phyloP scores from a whole-genome alignment of 1,284 basidiomycete species.

The Puccinia polysora region DNA sequence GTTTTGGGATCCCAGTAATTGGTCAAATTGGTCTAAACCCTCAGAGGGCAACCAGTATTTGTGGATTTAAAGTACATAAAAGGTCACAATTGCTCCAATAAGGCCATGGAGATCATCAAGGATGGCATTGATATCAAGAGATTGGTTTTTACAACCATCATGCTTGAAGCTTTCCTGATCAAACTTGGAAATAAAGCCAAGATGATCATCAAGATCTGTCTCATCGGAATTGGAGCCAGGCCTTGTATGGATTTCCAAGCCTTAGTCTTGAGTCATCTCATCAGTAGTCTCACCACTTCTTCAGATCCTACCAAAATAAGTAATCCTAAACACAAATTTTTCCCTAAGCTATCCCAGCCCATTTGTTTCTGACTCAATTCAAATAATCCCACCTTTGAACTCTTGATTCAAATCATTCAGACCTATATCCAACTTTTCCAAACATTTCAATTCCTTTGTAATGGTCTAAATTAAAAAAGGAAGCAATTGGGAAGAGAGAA shows the following conservation, averaged over 20 bases:
- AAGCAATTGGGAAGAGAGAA: too few relatives aligned
- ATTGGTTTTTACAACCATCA: constrained; percentile 80
- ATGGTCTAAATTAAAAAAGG: constrained; percentile 34
- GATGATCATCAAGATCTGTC: constrained; percentile 64
- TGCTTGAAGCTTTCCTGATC: constrained; percentile 86
- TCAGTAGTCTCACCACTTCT: constrained; percentile 62
- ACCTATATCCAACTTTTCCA: constrained; percentile 14
- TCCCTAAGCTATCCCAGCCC: constrained; percentile 55
- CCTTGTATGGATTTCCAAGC: constrained; percentile 81
- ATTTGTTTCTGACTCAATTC: neutral
- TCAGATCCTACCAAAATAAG: constrained; percentile 51
- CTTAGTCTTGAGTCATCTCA: constrained; percentile 84
- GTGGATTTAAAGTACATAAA: constrained; percentile 90
- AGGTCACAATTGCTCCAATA: constrained; percentile 62
- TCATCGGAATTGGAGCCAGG: constrained; percentile 95
- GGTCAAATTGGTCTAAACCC: constrained; percentile 88
- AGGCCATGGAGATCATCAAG: constrained; percentile 63
- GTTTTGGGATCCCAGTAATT: constrained; percentile 87
- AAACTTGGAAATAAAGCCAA: constrained; percentile 71
- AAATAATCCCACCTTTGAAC: constrained; percentile 13
- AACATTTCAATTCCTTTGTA: constrained; percentile 15
- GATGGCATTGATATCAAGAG: constrained; percentile 69
- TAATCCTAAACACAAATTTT: constrained; percentile 82
- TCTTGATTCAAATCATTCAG: constrained; percentile 14
- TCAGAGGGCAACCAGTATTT: constrained; percentile 74